Conservation (phyloP, 2,329 filamentous ascomycete genomes). For the Dactylonectria estremocensis region DNA sequence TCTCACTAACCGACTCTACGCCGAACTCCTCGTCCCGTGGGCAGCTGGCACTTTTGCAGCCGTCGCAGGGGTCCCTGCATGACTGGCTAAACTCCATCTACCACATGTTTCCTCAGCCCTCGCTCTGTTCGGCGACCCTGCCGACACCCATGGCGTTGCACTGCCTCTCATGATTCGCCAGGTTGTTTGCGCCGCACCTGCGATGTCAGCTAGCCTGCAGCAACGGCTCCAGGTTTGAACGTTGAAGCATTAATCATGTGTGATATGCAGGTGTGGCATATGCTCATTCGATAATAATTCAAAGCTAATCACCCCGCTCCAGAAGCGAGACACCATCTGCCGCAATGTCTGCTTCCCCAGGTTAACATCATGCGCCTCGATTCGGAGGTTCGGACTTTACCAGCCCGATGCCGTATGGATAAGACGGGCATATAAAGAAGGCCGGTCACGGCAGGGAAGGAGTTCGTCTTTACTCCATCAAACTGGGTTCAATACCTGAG, state of each 20-base stretch:
- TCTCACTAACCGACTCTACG: too few relatives aligned
- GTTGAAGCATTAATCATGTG: not conserved
- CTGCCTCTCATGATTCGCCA: not conserved
- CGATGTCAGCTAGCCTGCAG: not conserved
- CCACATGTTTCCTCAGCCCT: not conserved
- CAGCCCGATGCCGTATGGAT: not conserved
- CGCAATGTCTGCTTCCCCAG: not conserved
- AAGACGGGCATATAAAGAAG: not conserved
- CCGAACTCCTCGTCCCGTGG: too few relatives aligned
- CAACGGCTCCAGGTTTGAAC: not conserved
- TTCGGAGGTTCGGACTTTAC: not conserved
- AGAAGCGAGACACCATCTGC: not conserved
- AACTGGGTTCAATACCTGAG: not conserved
- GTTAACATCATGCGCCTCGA: not conserved
- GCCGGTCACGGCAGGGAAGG: not conserved
- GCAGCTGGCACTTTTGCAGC: too few relatives aligned
- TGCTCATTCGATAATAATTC: not conserved
- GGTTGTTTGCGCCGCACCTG: not conserved
- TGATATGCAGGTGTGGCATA: not conserved
- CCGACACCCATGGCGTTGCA: not conserved
- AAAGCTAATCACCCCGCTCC: not conserved
- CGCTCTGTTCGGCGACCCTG: not conserved
- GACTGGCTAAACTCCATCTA: not conserved
- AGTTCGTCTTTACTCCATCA: not conserved
- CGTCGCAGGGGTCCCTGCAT: not conserved